A percentile compares a stretch with the other conserved stretches of the same genome.
Evolutionary conservation across 495 filamentous ascomycete species (phyloP).

Genomic region (Penicillium samsonianum): DNA sequence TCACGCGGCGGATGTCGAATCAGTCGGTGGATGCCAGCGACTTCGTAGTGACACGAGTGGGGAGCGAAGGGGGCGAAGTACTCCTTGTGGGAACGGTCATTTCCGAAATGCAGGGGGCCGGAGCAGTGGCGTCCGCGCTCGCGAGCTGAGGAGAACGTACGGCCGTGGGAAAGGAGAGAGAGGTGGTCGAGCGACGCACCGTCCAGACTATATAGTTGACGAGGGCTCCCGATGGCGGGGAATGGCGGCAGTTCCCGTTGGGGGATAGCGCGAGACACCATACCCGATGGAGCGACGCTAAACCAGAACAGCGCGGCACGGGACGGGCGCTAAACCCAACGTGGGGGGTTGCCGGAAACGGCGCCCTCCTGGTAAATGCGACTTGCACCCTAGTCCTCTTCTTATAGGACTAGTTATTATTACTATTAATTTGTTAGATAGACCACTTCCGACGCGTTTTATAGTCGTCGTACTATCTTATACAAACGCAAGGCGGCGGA

Average conservation of each 20-base stretch:
- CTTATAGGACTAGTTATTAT: no score
- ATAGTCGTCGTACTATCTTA: no score
- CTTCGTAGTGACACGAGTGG: not conserved
- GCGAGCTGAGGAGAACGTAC: not conserved
- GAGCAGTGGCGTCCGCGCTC: not conserved
- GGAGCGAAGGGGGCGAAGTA: slow-evolving; percentile 3
- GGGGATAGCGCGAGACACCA: not conserved
- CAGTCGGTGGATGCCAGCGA: not conserved
- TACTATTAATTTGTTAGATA: no score
- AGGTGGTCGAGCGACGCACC: slow-evolving; percentile 5
- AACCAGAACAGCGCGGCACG: no score
- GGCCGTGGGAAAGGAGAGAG: not conserved
- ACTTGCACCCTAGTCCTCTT: no score
- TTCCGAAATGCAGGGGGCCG: not conserved
- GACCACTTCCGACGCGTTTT: no score
- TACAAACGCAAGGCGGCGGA: no score
- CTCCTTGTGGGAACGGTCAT: slow-evolving; percentile 2
- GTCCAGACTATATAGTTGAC: slow-evolving; percentile 3
- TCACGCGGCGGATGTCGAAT: not conserved
- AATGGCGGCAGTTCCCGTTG: slow-evolving; percentile 4
- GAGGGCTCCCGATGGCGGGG: not conserved
- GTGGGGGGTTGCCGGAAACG: slow-evolving; percentile 7
- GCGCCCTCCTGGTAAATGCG: slow-evolving; percentile 9
- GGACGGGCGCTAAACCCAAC: slow-evolving; percentile 14
- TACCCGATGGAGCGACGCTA: slow-evolving; percentile 3